Percentiles rank a stretch among this genome's conserved stretches.
Conservation (phyloP, 164 flowering plant genomes). For the Vitis riparia region DNA sequence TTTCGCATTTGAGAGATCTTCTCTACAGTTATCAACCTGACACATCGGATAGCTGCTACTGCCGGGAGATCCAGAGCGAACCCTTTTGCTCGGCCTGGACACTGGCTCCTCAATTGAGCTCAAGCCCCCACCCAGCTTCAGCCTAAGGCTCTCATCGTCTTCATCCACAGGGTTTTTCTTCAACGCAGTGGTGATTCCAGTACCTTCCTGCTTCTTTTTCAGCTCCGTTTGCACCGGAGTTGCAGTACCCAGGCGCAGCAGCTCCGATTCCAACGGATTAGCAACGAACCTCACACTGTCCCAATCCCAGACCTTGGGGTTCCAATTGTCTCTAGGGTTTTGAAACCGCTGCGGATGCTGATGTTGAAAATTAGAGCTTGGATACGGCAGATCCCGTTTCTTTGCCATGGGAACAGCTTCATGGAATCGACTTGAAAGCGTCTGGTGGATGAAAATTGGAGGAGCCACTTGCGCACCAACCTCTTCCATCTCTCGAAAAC, state of each 20-base stretch:
- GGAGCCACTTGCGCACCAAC: slow-evolving; percentile 64
- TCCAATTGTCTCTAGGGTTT: slow-evolving; percentile 47
- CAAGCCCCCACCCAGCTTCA: slow-evolving; percentile 62
- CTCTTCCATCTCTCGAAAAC: slow-evolving; percentile 51
- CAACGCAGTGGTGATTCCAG: not conserved
- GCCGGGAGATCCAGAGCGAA: slow-evolving; percentile 76
- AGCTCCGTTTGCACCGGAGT: slow-evolving; percentile 8
- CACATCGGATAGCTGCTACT: slow-evolving; percentile 59
- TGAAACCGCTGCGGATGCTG: slow-evolving; percentile 30
- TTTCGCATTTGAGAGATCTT: slow-evolving; percentile 71
- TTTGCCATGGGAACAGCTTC: slow-evolving; percentile 45
- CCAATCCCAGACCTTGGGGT: slow-evolving; percentile 75
- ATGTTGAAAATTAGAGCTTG: slow-evolving; percentile 20
- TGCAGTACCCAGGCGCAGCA: slow-evolving; percentile 19
- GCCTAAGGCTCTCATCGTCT: slow-evolving; percentile 41
- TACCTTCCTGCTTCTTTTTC: slow-evolving; percentile 18
- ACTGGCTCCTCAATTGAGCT: slow-evolving; percentile 34
- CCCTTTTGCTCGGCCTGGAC: slow-evolving; percentile 57
- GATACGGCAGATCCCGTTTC: slow-evolving; percentile 66
- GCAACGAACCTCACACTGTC: slow-evolving; percentile 61
- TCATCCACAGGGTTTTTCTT: slow-evolving; percentile 20
- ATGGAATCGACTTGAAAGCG: slow-evolving; percentile 41
- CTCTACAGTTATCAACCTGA: slow-evolving; percentile 83
- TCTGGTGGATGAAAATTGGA: slow-evolving; percentile 56
- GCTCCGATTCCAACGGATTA: slow-evolving; percentile 41